Evolutionary conservation across 257 asterid species (phyloP), one percentile per base, ranked within the genome.

Genomic region (Gentiana dahurica): DNA sequence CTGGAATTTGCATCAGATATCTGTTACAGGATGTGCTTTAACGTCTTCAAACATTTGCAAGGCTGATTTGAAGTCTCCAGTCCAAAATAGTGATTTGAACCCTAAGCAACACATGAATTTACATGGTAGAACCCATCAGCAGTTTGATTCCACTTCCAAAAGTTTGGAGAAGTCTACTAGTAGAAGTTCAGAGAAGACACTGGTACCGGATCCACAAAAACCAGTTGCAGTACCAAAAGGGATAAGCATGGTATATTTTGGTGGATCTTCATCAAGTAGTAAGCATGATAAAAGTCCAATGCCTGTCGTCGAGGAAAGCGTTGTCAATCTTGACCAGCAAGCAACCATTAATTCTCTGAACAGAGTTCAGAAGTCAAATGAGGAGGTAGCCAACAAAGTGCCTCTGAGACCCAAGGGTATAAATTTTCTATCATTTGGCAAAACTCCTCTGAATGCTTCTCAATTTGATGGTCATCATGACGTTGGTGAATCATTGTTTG

Each of bases 371-470:
- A 74, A 70, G 64, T 57, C 61, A 41, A 72, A 71, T 49, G 75
- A 73, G 39, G 24, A 24, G 24, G 50, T 57, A 4, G 34, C 62
- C 15, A 76, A 77, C 65, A 62, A 47, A 39, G 63, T 34, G 35
- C 66, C 83, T 54, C 68, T 60, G 52, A 65, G 62, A 56, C 88
- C 96, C 41, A 75, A 60, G 56, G 98, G 98, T 41, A 76, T 91
- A 51, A 91, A 87, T 74, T 87, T 91, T 72, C 80, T 87, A 56
- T 76, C 94, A 65, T 81, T 91, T 67, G 81, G 85, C 50, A 75
- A 73, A 65, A 77, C 81, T 57, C 62, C 79, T 59, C 39, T 65
- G 36, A 75, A 63, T 55, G 79, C 66, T 56, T 71, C 88, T 48
- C 69, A 72, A 69, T 33, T 64, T 49, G 74, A 51, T 52, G 48